Evolutionary conservation across 2,329 filamentous ascomycete species (phyloP).

Genomic region (Colletotrichum tropicale): DNA sequence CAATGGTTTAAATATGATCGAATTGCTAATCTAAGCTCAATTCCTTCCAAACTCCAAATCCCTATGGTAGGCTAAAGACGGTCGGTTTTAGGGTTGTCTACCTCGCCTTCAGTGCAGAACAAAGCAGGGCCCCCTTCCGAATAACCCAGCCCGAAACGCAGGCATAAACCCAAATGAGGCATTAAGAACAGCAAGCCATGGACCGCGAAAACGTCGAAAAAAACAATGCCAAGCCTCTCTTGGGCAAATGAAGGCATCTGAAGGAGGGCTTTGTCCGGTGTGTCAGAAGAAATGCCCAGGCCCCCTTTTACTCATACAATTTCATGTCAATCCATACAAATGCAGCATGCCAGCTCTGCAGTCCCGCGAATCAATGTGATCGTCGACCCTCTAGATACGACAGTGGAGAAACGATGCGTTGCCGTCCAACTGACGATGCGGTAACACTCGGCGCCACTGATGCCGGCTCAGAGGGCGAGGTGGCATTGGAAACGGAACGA

Average conservation of each 20-base stretch:
- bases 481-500: conserved; percentile 1
- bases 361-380: neutral
- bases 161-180: neutral
- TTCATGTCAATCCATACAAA: conserved; percentile 14
- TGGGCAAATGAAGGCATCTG: neutral
- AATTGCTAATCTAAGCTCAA: neutral
- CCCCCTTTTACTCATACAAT: conserved; percentile 15
- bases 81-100: neutral
- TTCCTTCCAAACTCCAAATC: conserved; percentile 4
- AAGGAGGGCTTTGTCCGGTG: neutral
- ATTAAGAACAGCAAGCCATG: neutral
- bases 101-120: neutral
- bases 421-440: neutral
- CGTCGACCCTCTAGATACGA: neutral
- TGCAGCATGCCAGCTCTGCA: neutral
- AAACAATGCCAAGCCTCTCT: neutral
- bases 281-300: neutral
- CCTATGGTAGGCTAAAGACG: conserved; percentile 1
- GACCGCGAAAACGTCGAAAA: neutral
- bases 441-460: conserved; percentile 5
- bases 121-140: neutral
- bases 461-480: neutral
- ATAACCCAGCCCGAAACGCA: neutral
- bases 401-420: neutral
- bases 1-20: neutral